phyloP scores from a whole-genome alignment of 805 yeast species.

The Cyberlindnera maclurae region DNA sequence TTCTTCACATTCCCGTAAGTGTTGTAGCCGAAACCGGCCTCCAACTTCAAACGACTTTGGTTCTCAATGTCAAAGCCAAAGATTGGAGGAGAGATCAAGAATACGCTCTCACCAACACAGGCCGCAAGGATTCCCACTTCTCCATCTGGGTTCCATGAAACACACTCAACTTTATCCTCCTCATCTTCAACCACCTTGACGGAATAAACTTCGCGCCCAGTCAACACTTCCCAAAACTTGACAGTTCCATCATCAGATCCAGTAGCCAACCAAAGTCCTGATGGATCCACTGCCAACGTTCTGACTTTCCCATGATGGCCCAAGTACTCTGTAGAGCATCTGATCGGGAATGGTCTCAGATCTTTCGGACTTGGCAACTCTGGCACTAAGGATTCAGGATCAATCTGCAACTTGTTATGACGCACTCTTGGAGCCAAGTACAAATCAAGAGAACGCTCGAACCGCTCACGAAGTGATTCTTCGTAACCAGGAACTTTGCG shows the following conservation, averaged over 20 bases:
- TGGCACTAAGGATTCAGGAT: conserved; percentile 93
- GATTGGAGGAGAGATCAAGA: conserved; percentile 80
- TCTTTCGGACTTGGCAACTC: conserved; percentile 96
- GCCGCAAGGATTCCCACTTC: conserved; percentile 75
- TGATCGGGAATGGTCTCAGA: conserved; percentile 92
- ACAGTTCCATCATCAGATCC: conserved; percentile 97
- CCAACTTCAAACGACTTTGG: conserved; percentile 67
- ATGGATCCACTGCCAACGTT: conserved; percentile 75
- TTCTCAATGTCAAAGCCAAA: conserved; percentile 87
- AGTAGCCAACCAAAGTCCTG: conserved; percentile 93
- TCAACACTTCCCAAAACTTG: conserved; percentile 91
- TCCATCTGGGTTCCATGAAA: conserved; percentile 86
- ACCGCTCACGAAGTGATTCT: conserved; percentile 79
- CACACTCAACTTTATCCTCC: conserved; percentile 72
- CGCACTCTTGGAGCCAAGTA: conserved; percentile 96
- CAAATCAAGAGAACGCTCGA: conserved; percentile 89
- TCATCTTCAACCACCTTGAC: conserved; percentile 48
- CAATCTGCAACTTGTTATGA: conserved; percentile 82
- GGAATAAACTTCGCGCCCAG: conserved; percentile 88
- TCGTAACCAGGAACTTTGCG: conserved; percentile 93
- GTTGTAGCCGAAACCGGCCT: conserved; percentile 87
- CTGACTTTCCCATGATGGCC: conserved; percentile 86
- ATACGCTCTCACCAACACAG: conserved; percentile 74
- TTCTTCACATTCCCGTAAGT: conserved; percentile 49
- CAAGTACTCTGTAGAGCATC: conserved; percentile 71